Conservation (phyloP, 2,329 filamentous ascomycete genomes). For the Lecanicillium sp. region DNA sequence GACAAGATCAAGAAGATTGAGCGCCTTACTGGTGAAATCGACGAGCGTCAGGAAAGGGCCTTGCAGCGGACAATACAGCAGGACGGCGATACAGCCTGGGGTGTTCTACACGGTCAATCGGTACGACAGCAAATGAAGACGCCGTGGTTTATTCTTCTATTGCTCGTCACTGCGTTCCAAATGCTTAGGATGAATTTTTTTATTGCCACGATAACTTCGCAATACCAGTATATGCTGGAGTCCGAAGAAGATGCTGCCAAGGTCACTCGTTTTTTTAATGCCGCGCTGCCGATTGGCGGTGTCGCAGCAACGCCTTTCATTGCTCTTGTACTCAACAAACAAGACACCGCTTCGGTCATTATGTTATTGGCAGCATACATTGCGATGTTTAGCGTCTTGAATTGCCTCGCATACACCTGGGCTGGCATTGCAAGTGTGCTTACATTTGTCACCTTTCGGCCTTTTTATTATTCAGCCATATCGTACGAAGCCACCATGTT, state of each 20-base stretch:
- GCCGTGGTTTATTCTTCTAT: conserved; percentile 65
- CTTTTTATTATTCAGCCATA: conserved; percentile 69
- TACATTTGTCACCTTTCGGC: conserved; percentile 63
- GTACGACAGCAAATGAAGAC: conserved; percentile 56
- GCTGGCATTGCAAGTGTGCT: conserved; percentile 59
- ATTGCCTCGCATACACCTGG: conserved; percentile 53
- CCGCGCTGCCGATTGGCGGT: conserved; percentile 57
- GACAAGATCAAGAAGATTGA: conserved; percentile 55
- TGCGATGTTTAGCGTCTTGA: conserved; percentile 42
- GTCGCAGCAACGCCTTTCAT: conserved; percentile 64
- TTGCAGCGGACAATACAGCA: conserved; percentile 51
- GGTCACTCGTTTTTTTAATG: conserved; percentile 33
- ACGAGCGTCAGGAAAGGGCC: conserved; percentile 45
- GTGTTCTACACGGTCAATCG: conserved; percentile 58
- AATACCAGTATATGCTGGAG: conserved; percentile 61
- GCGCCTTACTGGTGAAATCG: conserved; percentile 48
- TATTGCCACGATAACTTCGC: conserved; percentile 59
- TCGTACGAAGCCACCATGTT: conserved; percentile 31
- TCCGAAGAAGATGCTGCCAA: conserved; percentile 31
- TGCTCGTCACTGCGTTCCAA: conserved; percentile 51
- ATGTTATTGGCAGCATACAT: conserved; percentile 1
- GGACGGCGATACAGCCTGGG: conserved; percentile 58
- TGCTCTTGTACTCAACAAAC: conserved; percentile 57
- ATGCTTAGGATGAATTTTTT: conserved; percentile 63
- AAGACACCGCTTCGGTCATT: conserved; percentile 48